Evolutionary conservation across 2,329 filamentous ascomycete species (phyloP).

Genomic region (Keithomyces neogunnii): DNA sequence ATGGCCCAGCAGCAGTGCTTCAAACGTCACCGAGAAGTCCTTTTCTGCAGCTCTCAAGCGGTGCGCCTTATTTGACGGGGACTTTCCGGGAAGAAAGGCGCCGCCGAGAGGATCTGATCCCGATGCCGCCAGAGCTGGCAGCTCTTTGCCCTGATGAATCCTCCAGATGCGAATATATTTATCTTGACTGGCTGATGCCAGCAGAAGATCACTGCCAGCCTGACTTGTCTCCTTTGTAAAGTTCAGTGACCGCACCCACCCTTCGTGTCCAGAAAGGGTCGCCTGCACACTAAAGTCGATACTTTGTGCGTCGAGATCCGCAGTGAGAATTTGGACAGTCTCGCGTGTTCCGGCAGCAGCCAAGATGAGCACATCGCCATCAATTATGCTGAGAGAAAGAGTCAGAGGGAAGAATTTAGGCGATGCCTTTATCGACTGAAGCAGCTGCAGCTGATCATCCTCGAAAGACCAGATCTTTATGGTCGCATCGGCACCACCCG

Average conservation of each 20-base stretch:
- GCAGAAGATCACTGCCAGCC: slow-evolving; percentile 57
- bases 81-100: slow-evolving; percentile 56
- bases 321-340: slow-evolving; percentile 71
- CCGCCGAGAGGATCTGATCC: slow-evolving; percentile 49
- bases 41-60: slow-evolving; percentile 52
- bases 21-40: slow-evolving; percentile 80
- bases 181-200: slow-evolving; percentile 93
- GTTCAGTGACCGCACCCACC: slow-evolving; percentile 82
- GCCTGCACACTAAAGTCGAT: slow-evolving; percentile 61
- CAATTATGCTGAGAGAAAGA: slow-evolving; percentile 57
- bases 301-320: slow-evolving; percentile 31
- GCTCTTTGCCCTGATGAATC: slow-evolving; percentile 60
- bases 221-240: slow-evolving; percentile 57
- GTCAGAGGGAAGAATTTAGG: slow-evolving; percentile 79
- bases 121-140: slow-evolving; percentile 47
- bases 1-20: slow-evolving; percentile 86
- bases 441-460: slow-evolving; percentile 36
- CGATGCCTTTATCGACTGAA: slow-evolving; percentile 63
- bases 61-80: slow-evolving; percentile 84
- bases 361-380: slow-evolving; percentile 51
- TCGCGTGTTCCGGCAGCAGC: slow-evolving; percentile 81
- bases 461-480: slow-evolving; percentile 61
- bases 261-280: slow-evolving; percentile 81
- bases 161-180: slow-evolving; percentile 96
- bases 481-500: slow-evolving; percentile 73